phyloP scores from a whole-genome alignment of 805 yeast genomes.

The Schwanniomyces sp. region DNA sequence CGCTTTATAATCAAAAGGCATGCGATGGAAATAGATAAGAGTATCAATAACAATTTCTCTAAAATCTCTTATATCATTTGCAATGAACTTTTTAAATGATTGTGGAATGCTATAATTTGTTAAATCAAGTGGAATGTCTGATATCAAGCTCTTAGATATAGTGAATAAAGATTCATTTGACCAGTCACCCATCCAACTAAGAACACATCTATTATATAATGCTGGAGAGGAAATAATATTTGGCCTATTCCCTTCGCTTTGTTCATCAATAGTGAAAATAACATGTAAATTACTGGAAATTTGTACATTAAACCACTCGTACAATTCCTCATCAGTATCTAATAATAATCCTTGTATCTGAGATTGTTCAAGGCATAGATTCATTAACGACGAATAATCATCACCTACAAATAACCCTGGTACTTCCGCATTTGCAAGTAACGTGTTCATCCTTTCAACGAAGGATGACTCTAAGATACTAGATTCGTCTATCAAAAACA shows the following conservation, averaged over 20 bases:
- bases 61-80: constrained; percentile 18
- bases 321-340: constrained; percentile 68
- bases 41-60: constrained; percentile 49
- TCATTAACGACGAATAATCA: constrained; percentile 54
- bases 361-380: constrained; percentile 55
- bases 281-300: constrained; percentile 77
- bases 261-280: constrained; percentile 68
- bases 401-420: constrained; percentile 88
- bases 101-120: constrained; percentile 40
- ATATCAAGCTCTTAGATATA: constrained; percentile 46
- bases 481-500: constrained; percentile 81
- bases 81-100: constrained; percentile 9
- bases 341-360: constrained; percentile 59
- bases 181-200: constrained; percentile 92
- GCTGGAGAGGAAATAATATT: constrained; percentile 80
- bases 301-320: constrained; percentile 70
- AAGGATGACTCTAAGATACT: constrained; percentile 74
- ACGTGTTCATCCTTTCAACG: constrained; percentile 86
- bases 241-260: constrained; percentile 26
- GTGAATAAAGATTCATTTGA: constrained; percentile 46
- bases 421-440: constrained; percentile 89
- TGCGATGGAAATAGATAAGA: constrained; percentile 47
- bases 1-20: constrained; percentile 11
- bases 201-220: constrained; percentile 81
- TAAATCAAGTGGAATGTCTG: constrained; percentile 52